Base-by-base conservation (phyloP, 1,284 basidiomycete genomes). In the Polyporus tsugae region DNA sequence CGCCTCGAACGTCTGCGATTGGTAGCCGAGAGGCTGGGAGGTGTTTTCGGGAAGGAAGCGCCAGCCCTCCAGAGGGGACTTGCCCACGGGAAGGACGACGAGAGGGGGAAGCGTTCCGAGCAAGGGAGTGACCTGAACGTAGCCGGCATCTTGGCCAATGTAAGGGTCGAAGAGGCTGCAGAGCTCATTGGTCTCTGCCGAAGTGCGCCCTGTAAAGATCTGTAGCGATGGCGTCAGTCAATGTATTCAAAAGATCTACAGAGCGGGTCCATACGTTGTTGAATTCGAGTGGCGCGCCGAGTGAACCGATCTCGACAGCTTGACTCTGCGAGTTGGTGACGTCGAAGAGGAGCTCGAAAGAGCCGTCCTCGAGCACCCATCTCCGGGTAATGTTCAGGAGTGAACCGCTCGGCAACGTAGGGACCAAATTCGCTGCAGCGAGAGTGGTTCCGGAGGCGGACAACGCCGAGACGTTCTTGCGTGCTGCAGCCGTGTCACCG, bases 81-180 rank as follows among this genome's bases (percentile, higher is more conserved):
- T 81, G 4, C 80, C 81, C 15, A 81, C 82, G 0, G 87, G 87
- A 5, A 83, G 75, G 19, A 88, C 85, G 29, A 88, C 78, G 19
- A 89, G 80, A 4, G 87, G 85, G 1, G 85, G 84, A 19, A 86
- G 80, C 2, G 86, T 88, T 2, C 87, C 87, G 4, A 87, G 82
- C 6, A 89, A 79, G 29, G 87, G 87, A 0, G 85, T 86, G 0
- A 88, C 87, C 62, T 81, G 81, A 1, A 81, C 81, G 74, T 83
- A 89, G 25, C 87, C 87, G 6, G 86, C 87, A 71, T 88, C 87
- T 68, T 85, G 83, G 1, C 87, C 87, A 61, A 86, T 85, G 72
- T 88, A 88, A 0, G 87, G 87, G 72, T 89, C 87, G 67, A 87
- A 87, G 36, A 88, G 76, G 70, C 85, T 87, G 76, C 87, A 89